Conservation (phyloP, 169 alveolate genomes). For the Cryptosporidium meleagridis region DNA sequence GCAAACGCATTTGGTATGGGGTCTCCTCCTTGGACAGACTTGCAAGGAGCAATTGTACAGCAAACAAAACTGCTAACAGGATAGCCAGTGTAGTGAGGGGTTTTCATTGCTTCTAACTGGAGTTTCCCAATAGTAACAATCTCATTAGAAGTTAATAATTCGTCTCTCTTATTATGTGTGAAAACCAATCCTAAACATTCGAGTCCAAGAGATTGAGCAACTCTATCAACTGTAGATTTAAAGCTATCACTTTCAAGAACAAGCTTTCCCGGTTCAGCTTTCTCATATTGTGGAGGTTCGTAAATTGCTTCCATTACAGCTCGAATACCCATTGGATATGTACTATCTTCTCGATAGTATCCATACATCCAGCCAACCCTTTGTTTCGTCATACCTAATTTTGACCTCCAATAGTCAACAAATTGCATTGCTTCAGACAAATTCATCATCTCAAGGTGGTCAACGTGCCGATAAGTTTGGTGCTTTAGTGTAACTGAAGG, state of each 20-base stretch:
- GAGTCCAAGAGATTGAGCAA: constrained; percentile 92
- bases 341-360: constrained; percentile 96
- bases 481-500: constrained; percentile 94
- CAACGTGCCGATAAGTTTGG: constrained; percentile 97
- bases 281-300: constrained; percentile 95
- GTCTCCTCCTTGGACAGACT: constrained; percentile 81
- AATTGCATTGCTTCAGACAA: constrained; percentile 92
- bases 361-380: constrained; percentile 97
- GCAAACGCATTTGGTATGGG: constrained; percentile 88
- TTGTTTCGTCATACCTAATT: constrained; percentile 89
- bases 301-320: constrained; percentile 97
- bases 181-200: constrained; percentile 96
- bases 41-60: constrained; percentile 87
- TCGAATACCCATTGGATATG: constrained; percentile 96
- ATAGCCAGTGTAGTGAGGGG: constrained; percentile 85
- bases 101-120: constrained; percentile 65
- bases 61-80: constrained; percentile 84
- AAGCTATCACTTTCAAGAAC: constrained; percentile 77
- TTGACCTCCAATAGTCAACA: constrained; percentile 92
- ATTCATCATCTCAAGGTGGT: constrained; percentile 96
- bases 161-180: constrained; percentile 94
- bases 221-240: constrained; percentile 85
- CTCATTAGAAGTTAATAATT: constrained; percentile 92
- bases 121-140: constrained; percentile 82
- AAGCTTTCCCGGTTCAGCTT: constrained; percentile 76